Evolutionary conservation across 306 rosid species (phyloP).

Genomic region (Inga leiocalycina): DNA sequence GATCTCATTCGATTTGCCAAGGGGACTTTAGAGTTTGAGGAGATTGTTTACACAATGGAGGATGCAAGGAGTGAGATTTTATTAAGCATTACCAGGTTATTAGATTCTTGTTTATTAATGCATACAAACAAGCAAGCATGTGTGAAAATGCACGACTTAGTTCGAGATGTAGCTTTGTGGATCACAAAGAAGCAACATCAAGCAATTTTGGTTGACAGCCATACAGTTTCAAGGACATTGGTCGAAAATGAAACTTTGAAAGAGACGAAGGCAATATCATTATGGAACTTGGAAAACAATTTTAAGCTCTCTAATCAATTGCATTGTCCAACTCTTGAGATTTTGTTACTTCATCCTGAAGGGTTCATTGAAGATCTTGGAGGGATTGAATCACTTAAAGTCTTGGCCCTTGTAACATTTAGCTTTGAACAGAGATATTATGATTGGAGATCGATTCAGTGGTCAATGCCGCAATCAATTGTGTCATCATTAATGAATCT

Average conservation of each 20-base stretch:
- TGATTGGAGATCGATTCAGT: fast-evolving
- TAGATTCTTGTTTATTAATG: background rate
- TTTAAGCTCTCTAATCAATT: background rate
- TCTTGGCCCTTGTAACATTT: background rate
- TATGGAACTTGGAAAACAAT: background rate
- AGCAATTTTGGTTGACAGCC: background rate
- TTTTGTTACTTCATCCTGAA: background rate
- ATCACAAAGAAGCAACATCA: background rate
- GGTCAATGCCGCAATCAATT: background rate
- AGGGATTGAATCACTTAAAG: background rate
- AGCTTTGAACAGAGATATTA: too few relatives aligned
- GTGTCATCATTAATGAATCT: background rate
- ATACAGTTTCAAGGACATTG: background rate
- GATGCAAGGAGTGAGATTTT: background rate
- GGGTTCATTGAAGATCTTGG: background rate
- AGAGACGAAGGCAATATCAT: background rate
- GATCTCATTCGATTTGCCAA: too few relatives aligned
- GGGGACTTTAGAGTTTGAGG: too few relatives aligned
- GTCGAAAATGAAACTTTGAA: background rate
- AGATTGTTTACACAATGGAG: too few relatives aligned
- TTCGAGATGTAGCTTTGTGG: slow-evolving; percentile 11
- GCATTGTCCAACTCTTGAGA: background rate
- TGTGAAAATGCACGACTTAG: slow-evolving; percentile 6
- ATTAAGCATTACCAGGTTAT: background rate
- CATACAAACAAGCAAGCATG: fast-evolving